Evolutionary conservation across 305 asterid species (phyloP).

Genomic region (Monarda citriodora): DNA sequence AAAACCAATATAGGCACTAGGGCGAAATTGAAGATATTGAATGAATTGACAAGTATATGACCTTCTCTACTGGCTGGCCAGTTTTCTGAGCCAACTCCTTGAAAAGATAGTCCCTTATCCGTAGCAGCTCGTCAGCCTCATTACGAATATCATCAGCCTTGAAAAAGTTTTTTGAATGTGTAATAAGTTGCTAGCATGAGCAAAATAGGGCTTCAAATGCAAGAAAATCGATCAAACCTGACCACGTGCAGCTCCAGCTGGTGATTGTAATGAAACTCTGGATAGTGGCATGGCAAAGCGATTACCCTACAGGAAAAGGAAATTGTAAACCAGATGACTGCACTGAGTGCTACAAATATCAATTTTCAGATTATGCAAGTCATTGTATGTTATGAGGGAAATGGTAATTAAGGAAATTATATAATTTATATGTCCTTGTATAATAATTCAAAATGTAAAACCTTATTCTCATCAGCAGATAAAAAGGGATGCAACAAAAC

Average conservation of each 20-base stretch:
- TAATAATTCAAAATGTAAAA: not conserved
- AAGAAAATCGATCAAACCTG: constrained; percentile 54
- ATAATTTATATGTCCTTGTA: not conserved
- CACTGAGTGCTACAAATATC: not conserved
- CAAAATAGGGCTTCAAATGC: constrained; percentile 6
- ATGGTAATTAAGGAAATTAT: not conserved
- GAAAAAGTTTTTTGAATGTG: constrained; percentile 8
- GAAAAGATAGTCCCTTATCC: constrained; percentile 94
- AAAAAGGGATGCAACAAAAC: not conserved
- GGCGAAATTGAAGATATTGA: constrained; percentile 1
- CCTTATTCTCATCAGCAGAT: not conserved
- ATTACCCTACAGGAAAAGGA: constrained; percentile 51
- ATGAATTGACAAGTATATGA: constrained; percentile 17
- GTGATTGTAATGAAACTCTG: constrained; percentile 72
- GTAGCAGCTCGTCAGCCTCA: constrained; percentile 86
- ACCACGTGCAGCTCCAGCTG: constrained; percentile 99
- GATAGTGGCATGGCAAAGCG: constrained; percentile 89
- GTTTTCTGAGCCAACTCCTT: constrained; percentile 92
- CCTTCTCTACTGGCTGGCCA: constrained; percentile 93
- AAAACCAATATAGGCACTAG: not conserved
- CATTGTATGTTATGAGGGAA: constrained; percentile 14
- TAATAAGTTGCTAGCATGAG: constrained; percentile 13
- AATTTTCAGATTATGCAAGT: constrained; percentile 1
- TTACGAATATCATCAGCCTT: constrained; percentile 93
- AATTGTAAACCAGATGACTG: constrained; percentile 16